phyloP scores from a whole-genome alignment of 1,139 yeast genomes.

The Blastobotrys buckinghamii region DNA sequence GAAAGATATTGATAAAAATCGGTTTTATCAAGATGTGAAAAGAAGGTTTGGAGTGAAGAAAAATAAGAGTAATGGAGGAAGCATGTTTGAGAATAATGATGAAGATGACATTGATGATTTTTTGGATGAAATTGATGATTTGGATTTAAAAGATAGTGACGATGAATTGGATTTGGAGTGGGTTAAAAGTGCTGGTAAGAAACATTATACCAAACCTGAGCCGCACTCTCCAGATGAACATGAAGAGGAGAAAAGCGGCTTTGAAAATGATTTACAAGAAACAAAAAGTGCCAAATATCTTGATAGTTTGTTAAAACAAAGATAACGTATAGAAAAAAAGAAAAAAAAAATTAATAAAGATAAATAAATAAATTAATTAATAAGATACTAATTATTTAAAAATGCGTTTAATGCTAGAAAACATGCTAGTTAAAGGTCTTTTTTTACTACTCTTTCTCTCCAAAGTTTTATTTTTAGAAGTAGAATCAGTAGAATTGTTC shows the following conservation, averaged over 20 bases:
- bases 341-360: neutral
- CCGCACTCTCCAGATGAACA: neutral
- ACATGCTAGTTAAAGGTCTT: neutral
- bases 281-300: neutral
- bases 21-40: constrained; percentile 20
- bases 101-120: constrained; percentile 30
- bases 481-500: too few relatives aligned
- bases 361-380: too few relatives aligned
- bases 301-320: constrained; percentile 2
- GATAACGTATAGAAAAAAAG: neutral
- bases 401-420: neutral
- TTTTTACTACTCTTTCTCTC: neutral
- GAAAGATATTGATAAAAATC: constrained; percentile 20
- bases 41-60: constrained; percentile 19
- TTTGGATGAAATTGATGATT: constrained; percentile 21
- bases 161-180: neutral
- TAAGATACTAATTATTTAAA: neutral
- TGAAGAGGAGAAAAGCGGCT: neutral
- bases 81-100: constrained; percentile 14
- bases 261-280: neutral
- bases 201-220: neutral
- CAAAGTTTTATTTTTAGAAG: neutral
- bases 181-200: neutral
- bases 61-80: constrained; percentile 1
- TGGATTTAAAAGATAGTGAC: constrained; percentile 5